These are phyloP conservation scores for Lachancea sp. DNA, from an alignment of 805 yeast genomes.

Conservation along the genomic window DNA sequence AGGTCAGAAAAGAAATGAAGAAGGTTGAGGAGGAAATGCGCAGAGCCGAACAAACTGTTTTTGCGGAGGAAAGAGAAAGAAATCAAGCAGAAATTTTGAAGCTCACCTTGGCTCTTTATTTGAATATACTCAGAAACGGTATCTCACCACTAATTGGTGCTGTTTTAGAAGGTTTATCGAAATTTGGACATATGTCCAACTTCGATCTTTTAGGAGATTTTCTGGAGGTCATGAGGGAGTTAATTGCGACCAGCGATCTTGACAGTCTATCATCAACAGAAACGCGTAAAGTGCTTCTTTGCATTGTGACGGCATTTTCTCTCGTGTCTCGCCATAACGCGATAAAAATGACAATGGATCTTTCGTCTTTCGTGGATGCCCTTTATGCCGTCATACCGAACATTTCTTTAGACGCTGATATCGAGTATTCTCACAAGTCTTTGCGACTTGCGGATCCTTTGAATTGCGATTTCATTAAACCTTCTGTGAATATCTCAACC, in stretches of 20 bases:
- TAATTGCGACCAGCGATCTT: slow-evolving; percentile 49
- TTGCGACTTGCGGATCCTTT: slow-evolving; percentile 77
- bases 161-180: slow-evolving; percentile 85
- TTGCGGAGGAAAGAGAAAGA: slow-evolving; percentile 80
- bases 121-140: slow-evolving; percentile 64
- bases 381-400: slow-evolving; percentile 64
- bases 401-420: slow-evolving; percentile 68
- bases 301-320: slow-evolving; percentile 87
- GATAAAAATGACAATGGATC: slow-evolving; percentile 70
- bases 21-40: slow-evolving; percentile 85
- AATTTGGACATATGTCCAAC: slow-evolving; percentile 87
- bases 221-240: slow-evolving; percentile 80
- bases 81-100: slow-evolving; percentile 81
- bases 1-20: slow-evolving; percentile 78
- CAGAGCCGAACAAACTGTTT: slow-evolving; percentile 79
- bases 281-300: slow-evolving; percentile 68
- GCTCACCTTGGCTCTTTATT: slow-evolving; percentile 60
- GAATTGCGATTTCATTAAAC: slow-evolving; percentile 42
- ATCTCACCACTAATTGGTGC: slow-evolving; percentile 69
- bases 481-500: slow-evolving; percentile 80
- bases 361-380: slow-evolving; percentile 71
- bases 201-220: slow-evolving; percentile 90
- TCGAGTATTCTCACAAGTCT: slow-evolving; percentile 80
- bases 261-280: slow-evolving; percentile 43
- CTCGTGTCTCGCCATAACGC: slow-evolving; percentile 68